Conservation (phyloP, 352 stramenopile species). For the Pythium aquatile region DNA sequence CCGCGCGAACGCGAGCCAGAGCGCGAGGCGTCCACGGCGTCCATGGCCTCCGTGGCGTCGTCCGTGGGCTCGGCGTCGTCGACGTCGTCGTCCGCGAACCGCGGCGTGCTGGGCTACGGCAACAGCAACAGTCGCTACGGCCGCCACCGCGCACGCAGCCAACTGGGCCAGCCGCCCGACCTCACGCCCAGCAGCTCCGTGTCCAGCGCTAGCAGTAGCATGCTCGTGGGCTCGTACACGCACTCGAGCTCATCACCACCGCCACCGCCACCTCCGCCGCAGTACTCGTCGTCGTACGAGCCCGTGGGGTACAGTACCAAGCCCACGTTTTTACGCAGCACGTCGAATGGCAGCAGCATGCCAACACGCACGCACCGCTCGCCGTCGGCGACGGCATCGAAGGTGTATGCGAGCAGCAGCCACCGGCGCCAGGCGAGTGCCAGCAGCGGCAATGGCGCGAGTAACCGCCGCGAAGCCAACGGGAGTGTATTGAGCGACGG, state of each 20-base stretch:
- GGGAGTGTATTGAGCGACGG: constrained; percentile 19
- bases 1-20: constrained; percentile 16
- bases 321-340: constrained; percentile 21
- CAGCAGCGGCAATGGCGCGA: constrained; percentile 1
- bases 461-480: constrained; percentile 22
- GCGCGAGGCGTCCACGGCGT: constrained; percentile 19
- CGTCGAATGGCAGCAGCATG: constrained; percentile 15
- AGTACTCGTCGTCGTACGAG: constrained; percentile 21
- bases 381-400: constrained; percentile 3
- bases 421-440: constrained; percentile 9
- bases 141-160: constrained; percentile 28
- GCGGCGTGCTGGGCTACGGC: constrained; percentile 12
- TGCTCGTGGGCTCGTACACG: constrained; percentile 1
- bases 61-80: constrained; percentile 19
- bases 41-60: constrained; percentile 13
- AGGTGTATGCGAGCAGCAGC: constrained; percentile 2
- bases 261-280: constrained; percentile 22
- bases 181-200: background rate
- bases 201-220: constrained; percentile 11
- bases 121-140: constrained; percentile 29
- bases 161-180: constrained; percentile 23
- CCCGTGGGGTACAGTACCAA: constrained; percentile 15
- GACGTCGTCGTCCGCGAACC: constrained; percentile 1
- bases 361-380: constrained; percentile 23
- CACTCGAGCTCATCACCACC: constrained; percentile 11